Evolutionary conservation across 129 eudicot genomes (phyloP).

Genomic region (Tagetes erecta): DNA sequence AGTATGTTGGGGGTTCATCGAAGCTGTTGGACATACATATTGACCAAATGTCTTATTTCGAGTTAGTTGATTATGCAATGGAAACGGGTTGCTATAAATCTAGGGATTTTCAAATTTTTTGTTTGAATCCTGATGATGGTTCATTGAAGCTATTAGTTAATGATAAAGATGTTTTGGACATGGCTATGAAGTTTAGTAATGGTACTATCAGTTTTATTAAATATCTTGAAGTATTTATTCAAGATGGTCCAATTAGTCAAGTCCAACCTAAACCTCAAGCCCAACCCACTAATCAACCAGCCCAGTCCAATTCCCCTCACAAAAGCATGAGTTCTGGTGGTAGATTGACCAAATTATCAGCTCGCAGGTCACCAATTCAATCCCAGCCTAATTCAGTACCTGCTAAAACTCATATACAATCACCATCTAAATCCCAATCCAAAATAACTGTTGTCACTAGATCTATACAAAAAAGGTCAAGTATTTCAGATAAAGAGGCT

Average conservation of each 20-base stretch:
- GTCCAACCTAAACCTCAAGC: background rate
- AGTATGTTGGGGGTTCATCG: background rate
- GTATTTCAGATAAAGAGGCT: no score
- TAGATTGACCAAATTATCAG: background rate
- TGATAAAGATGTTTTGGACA: background rate
- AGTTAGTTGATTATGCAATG: background rate
- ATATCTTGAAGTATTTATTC: background rate
- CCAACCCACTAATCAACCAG: background rate
- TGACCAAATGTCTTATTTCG: background rate
- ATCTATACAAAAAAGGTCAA: no score
- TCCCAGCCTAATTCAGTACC: no score
- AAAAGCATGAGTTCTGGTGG: background rate
- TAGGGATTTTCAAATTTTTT: background rate
- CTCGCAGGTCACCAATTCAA: background rate
- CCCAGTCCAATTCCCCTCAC: background rate
- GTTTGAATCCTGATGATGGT: background rate
- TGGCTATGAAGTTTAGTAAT: background rate
- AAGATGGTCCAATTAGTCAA: background rate
- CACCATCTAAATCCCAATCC: no score
- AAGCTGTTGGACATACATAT: background rate
- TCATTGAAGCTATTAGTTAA: background rate
- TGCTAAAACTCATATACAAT: no score
- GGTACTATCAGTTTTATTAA: no score
- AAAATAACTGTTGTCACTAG: no score
- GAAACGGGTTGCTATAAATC: background rate